Evolutionary conservation across 345 rosid species (phyloP).

Genomic region (Populus davidiana): DNA sequence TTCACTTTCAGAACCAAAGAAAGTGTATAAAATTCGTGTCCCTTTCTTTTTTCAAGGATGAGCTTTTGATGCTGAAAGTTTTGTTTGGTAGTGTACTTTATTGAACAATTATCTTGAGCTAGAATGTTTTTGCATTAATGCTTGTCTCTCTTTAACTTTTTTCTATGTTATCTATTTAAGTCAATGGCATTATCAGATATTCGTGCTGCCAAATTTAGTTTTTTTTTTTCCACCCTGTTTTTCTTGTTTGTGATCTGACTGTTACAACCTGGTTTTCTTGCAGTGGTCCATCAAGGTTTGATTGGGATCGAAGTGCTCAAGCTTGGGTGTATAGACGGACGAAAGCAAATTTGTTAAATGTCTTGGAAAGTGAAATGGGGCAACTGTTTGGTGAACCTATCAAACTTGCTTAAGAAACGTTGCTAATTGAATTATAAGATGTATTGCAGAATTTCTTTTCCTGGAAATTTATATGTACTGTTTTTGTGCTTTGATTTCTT

Average conservation of each 20-base stretch:
- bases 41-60: no score
- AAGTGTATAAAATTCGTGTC: no score
- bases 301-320: conserved; percentile 68
- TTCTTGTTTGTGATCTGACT: background rate
- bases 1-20: no score
- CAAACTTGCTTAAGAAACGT: conserved; percentile 40
- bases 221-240: background rate
- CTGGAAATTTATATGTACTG: background rate
- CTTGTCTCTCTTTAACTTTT: no score
- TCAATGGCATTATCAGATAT: background rate
- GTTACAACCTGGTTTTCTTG: conserved; percentile 10
- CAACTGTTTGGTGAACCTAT: conserved; percentile 67
- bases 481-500: no score
- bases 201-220: background rate
- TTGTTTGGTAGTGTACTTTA: no score
- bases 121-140: no score
- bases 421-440: background rate
- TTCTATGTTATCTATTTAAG: no score
- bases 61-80: no score
- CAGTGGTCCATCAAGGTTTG: conserved; percentile 90
- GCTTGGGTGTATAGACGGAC: conserved; percentile 81
- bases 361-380: conserved; percentile 70
- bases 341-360: conserved; percentile 50
- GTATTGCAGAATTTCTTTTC: background rate
- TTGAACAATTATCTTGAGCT: no score